Evolutionary conservation across 768 basidiomycete genomes (phyloP), one percentile per base, ranked within the genome.

Genomic region (Amanita subjunquillea): DNA sequence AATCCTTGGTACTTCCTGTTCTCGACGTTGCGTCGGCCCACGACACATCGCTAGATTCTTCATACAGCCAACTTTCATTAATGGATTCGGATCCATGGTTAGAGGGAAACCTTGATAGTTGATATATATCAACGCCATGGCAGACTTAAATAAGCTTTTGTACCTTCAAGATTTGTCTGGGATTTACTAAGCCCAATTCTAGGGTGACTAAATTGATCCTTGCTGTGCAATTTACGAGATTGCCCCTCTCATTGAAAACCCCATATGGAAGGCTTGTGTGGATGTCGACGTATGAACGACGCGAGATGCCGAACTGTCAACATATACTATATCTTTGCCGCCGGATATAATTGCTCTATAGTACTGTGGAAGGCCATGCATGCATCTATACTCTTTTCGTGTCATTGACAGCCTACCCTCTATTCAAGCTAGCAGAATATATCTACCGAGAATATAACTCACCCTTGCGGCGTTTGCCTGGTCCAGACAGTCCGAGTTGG

Each of bases 1-100:
- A 77, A 17, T 86, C 87, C 2, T 78, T 93, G 54, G 66, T 91
- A 9, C 68, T 91, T n/a, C 88, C 89, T 4, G 85, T 80, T 1
- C 73, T n/a, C 48, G 37, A 22, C 10, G 37, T 23, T 17, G 12
- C 34, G 22, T 39, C 37, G 37, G 25, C 12, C 32, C 30, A 20
- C 12, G 20, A n/a, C 17, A 17, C 8, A 12, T 47, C 46, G 30
- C 9, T 22, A 10, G 20, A 42, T 4, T 42, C 41, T 25, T 47
- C 32, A n/a, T 30, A 46, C 29, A 47, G 20, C 8, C n/a, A 29
- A n/a, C 45, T 30, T 47, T 17, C 45, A 32, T 47, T 34, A 7
- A 36, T 34, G 32, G 34, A 22, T 13, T 37, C 17, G 1, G 47
- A 48, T 37, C 32, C 30, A 10, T 49, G 37, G 34, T 37, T 23